phyloP scores from a whole-genome alignment of 768 basidiomycete species.

The Kwoniella europaea region DNA sequence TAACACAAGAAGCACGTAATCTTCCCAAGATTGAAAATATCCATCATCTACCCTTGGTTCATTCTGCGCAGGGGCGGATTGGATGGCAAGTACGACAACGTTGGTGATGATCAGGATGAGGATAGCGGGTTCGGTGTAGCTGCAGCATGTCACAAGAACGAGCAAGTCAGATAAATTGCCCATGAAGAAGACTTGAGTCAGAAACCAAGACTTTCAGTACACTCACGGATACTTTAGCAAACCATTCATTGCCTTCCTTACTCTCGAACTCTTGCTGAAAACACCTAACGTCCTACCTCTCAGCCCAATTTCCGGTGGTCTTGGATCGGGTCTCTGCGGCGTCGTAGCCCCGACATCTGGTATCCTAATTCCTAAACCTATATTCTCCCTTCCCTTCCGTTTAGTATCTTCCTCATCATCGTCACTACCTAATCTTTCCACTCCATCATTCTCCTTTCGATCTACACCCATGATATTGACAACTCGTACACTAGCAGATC shows the following conservation, averaged over 20 bases:
- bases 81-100: constrained; percentile 78
- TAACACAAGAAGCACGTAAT: constrained; percentile 78
- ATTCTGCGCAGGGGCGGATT: constrained; percentile 68
- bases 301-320: constrained; percentile 59
- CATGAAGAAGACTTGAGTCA: no score
- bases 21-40: constrained; percentile 89
- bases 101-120: constrained; percentile 82
- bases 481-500: constrained; percentile 45
- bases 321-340: constrained; percentile 34
- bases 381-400: constrained; percentile 4
- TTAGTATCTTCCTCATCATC: constrained; percentile 23
- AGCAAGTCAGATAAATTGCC: no score
- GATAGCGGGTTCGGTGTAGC: constrained; percentile 85
- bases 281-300: constrained; percentile 79
- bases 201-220: neutral
- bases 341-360: neutral
- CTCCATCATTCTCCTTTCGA: constrained; percentile 22
- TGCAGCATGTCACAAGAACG: constrained; percentile 51
- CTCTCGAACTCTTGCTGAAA: constrained; percentile 70
- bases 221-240: constrained; percentile 75
- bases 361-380: constrained; percentile 13
- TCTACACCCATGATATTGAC: constrained; percentile 43
- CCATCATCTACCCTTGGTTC: constrained; percentile 60
- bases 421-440: constrained; percentile 23
- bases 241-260: constrained; percentile 71